These are phyloP conservation scores for Aspergillus luchuensis DNA, from an alignment of 2,329 filamentous ascomycete genomes.

Conservation along the genomic window DNA sequence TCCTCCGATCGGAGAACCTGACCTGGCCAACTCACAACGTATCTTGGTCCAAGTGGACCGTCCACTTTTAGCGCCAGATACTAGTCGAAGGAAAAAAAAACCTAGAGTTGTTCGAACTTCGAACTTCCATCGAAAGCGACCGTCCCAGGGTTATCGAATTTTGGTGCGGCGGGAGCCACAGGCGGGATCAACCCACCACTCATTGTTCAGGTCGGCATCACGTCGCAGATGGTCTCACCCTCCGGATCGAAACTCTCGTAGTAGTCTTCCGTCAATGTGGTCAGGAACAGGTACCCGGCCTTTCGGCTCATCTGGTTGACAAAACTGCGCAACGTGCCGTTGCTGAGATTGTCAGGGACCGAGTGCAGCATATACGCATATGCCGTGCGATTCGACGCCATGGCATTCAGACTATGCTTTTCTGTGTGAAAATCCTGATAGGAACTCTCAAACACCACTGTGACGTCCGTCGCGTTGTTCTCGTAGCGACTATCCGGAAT, in stretches of 20 bases:
- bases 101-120: too few relatives aligned
- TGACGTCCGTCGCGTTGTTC: conserved; percentile 13
- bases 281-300: conserved; percentile 18
- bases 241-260: conserved; percentile 18
- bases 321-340: conserved; percentile 6
- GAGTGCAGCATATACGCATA: conserved; percentile 19
- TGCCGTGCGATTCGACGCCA: not conserved
- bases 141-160: not conserved
- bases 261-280: conserved; percentile 8
- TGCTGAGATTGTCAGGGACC: conserved; percentile 9
- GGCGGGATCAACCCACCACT: not conserved
- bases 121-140: too few relatives aligned
- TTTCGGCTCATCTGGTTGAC: conserved; percentile 13
- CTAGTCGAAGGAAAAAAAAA: not conserved
- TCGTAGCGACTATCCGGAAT: conserved; percentile 15
- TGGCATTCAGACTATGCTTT: not conserved
- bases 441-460: conserved; percentile 18
- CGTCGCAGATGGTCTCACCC: conserved; percentile 10
- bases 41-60: not conserved
- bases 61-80: not conserved
- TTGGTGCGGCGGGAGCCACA: not conserved
- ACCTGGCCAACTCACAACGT: not conserved
- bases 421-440: conserved; percentile 12
- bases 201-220: conserved; percentile 11
- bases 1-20: not conserved